Base-by-base conservation (phyloP, 2,329 filamentous ascomycete species). In the Phoma sp. region DNA sequence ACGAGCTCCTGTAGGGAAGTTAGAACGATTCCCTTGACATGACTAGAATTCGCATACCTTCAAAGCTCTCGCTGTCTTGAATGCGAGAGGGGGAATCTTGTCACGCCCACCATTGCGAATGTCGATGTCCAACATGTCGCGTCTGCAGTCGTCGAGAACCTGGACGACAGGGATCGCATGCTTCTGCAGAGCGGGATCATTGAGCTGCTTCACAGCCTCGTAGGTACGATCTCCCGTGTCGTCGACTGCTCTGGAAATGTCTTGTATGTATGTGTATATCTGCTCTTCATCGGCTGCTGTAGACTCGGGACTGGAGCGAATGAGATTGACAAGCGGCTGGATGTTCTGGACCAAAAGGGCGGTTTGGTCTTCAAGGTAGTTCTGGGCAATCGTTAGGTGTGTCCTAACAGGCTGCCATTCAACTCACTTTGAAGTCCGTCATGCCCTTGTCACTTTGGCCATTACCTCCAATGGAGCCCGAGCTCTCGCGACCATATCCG, bases 351-450 rank as follows among this genome's bases (percentile, higher is more conserved):
- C 88, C 55, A 96, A 82, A 3, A 86, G 79, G 45, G 90, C 89
- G 9, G 89, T 93, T 72, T 95, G 90, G 68, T 93, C 89, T 69
- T 95, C 89, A 32, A 96, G 83, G 69, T 91, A 93, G 55, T 90
- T 84, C 85, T 89, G 55, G 23, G 25, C 46, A 11, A 22, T 30
- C 48, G 59, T 68, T 55, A 64, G 59, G 57, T 23, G 27, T 8
- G 35, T 32, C 25, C 22, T 18, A 13, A 37, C 11, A 27, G n/a
- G 22, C 5, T 22, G 8, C 24, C 22, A 18, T 39, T 67, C 66
- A 58, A 59, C 60, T 69, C 75, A 86, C 84, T 79, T 86, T 86
- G 51, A 87, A 79, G 62, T 86, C 83, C 65, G 85, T 82, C 61
- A 87, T 70, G 24, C 74, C 72, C 18, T 58, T 62, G 37, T 73